Evolutionary conservation across 108 stramenopile species (phyloP), one percentile per base, ranked within the genome.

Genomic region (Chaetoceros muelleri): DNA sequence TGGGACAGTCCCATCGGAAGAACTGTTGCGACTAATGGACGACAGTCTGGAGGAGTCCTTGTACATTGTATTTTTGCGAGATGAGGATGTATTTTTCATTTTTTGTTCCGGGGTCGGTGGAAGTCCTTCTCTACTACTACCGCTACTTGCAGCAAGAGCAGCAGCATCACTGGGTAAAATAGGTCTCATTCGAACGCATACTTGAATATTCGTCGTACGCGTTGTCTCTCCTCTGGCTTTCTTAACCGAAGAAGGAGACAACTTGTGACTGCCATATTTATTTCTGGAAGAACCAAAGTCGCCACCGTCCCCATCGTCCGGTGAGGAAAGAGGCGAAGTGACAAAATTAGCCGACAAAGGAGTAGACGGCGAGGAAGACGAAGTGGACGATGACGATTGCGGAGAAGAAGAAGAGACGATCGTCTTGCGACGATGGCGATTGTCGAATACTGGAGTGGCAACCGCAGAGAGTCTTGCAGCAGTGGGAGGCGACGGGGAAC

Each of bases 181-280:
- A 7, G 59, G 59, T 18, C 59, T 40, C 24, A 60, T 18, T 18
- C 50, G 46, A 27, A 60, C 27, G 48, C 59, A 60, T n/a, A 60
- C 59, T 44, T 47, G 59, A 50, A 60, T 47, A 3, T 60, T 46
- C 3, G 59, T 29, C 31, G 17, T 49, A 18, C 48, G 48, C 48
- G 48, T 16, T 40, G 34, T 5, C 13, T 40, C 13, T 40, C 13
- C 34, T 40, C 5, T 10, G 5, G 5, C 13, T 40, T 40, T 40
- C 34, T 40, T 40, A 13, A 13, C 8, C 13, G 34, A 40, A 10
- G 34, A 40, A 40, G 8, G 34, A 40, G 34, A n/a, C n/a, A n/a
- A n/a, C n/a, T n/a, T n/a, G n/a, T n/a, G n/a, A n/a, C n/a, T n/a
- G n/a, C n/a, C n/a, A n/a, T n/a, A n/a, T n/a, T n/a, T n/a, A n/a